Percentiles rank a stretch among this genome's conserved stretches.
Evolutionary conservation across 2,329 filamentous ascomycete genomes (phyloP).

Genomic region (Calonectria henricotiae): DNA sequence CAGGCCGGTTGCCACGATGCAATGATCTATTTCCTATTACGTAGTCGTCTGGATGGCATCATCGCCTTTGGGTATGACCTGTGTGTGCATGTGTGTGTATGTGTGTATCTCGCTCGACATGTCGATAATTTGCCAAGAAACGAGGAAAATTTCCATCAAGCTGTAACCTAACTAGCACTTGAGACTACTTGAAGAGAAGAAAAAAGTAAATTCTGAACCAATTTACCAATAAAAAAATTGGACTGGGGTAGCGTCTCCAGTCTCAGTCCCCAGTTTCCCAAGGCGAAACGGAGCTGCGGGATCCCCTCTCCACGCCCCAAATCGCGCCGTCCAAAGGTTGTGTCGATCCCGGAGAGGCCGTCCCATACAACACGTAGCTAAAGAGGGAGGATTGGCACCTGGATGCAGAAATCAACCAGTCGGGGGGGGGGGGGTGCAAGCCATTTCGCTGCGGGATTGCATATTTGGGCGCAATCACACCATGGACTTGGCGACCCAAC

Average conservation of each 20-base stretch:
- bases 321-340: constrained; percentile 29
- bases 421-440: neutral
- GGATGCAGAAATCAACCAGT: neutral
- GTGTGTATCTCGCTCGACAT: too few species aligned
- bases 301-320: constrained; percentile 16
- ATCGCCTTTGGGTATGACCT: constrained; percentile 1
- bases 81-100: neutral
- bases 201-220: constrained; percentile 26
- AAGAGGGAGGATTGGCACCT: neutral
- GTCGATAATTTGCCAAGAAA: neutral
- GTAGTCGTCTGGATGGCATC: constrained; percentile 21
- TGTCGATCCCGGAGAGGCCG: constrained; percentile 11
- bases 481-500: constrained; percentile 2
- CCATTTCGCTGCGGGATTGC: neutral
- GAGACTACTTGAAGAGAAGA: neutral
- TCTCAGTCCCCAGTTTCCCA: constrained; percentile 14
- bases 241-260: constrained; percentile 4
- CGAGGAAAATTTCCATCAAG: neutral
- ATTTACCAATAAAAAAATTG: neutral
- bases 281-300: neutral
- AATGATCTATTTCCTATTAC: constrained; percentile 16
- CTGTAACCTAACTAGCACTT: neutral
- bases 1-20: constrained; percentile 11
- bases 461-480: constrained; percentile 8
- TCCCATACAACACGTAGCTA: neutral